Evolutionary conservation across 305 asterid genomes (phyloP), one percentile per base, ranked within the genome.

Genomic region (Fraxinus floribunda): DNA sequence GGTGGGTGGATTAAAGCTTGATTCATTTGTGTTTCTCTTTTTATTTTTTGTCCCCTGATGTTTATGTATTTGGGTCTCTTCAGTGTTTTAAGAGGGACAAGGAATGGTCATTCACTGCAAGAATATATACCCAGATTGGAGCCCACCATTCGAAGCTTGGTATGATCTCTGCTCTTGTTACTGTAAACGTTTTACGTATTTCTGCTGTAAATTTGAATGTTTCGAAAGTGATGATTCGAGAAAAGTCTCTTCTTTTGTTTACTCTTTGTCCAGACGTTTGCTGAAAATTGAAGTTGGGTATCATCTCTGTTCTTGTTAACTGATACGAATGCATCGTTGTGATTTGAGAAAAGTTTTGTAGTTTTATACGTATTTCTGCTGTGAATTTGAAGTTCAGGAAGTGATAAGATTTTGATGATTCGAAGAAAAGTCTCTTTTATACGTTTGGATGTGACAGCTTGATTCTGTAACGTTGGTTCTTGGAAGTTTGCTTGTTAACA

Each of bases 121-220:
- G 94, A 95, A 71, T 75, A 85, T 77, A 86, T 79, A 15, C 80
- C 86, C 34, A 77, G 74, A 79, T 82, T 95, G 90, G 98, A 95
- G 76, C 95, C 94, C 62, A 77, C 84, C 29, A 15, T 94, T 64
- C 87, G 98, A 66, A 85, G 78, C 77, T 86, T 86, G 89, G 98
- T 92, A 91, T 76, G 90, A 7, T 85, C 13, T 76, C 52, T 80
- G 75, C 30, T 11, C 39, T 68, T 68, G 75, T 68, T 68, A 68
- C 26, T 75, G 60, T 55, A 5, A 24, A 73, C 30, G 34, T 41
- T 10, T 18, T 22, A 62, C 10, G 13, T 24, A 22, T 55, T 38
- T 32, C 29, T 30, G 77, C 20, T 35, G 26, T 74, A 10, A 35
- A 57, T 44, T 36, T 81, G 83, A 70, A 76, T 3, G 70, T 22